Evolutionary conservation across 2,329 filamentous ascomycete species (phyloP), one percentile per base, ranked within the genome.

Genomic region (Xylaria sp.): DNA sequence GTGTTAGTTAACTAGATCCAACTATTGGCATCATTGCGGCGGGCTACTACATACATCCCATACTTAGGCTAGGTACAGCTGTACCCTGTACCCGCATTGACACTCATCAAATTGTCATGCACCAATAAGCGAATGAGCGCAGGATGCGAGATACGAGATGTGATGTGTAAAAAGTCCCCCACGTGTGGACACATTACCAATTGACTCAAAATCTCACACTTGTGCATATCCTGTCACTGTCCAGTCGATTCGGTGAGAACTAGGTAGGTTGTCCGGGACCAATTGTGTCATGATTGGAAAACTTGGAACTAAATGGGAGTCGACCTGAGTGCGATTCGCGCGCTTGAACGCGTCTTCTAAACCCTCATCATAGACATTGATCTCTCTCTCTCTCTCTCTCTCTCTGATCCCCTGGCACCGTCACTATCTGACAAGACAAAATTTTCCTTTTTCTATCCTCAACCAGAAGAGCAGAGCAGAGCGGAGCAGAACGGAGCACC

Each of bases 361-460:
- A n/a, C 21, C 32, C 24, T 34, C 9, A 21, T 36, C 24, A 34
- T 45, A 34, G 55, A 48, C 17, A n/a, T 54, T 59, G 11, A 30
- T 50, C 58, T 54, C 58, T 54, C 34, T 63, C 58, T 60, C 21
- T 21, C 34, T 63, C 58, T 50, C 58, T 54, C 58, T 54, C 34
- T 63, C 58, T 60, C 21, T 21, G 19, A 42, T 54, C 57, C 57
- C 19, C 30, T 54, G 50, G 45, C 45, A 61, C 24, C 21, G n/a
- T 57, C 27, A 58, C 47, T 34, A 36, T 47, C 54, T 57, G 32
- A 62, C 56, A 68, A 53, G 59, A 59, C 67, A 60, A 57, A 24
- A 2, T 36, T 68, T 64, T 64, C 56, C 64, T 63, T 69, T 70
- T 69, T 71, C 68, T 72, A 72, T 68, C 66, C 62, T 65, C 57